Conservation (phyloP, 345 rosid genomes). For the Salix arbutifolia region DNA sequence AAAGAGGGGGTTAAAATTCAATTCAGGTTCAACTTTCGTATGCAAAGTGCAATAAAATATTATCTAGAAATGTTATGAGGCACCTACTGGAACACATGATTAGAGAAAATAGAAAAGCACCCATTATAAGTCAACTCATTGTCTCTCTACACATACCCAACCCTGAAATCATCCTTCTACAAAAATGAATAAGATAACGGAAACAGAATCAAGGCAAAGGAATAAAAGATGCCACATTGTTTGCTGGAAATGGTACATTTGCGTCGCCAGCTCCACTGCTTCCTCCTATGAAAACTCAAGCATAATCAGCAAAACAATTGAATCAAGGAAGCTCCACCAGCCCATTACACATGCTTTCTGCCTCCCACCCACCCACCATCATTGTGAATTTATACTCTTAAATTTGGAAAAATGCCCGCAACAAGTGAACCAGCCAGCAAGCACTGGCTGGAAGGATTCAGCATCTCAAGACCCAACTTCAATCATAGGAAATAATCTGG, state of each 20-base stretch:
- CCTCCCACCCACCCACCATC: conserved; percentile 10
- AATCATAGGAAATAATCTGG: conserved; percentile 76
- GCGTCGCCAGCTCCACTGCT: conserved; percentile 23
- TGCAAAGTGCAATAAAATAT: background rate
- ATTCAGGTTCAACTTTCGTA: background rate
- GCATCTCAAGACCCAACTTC: background rate
- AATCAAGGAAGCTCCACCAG: conserved; percentile 21
- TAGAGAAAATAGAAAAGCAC: conserved; percentile 7
- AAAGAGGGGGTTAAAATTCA: background rate
- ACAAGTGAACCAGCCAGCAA: conserved; percentile 5
- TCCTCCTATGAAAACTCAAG: conserved; percentile 9
- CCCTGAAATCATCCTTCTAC: conserved; percentile 27
- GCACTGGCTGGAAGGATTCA: conserved; percentile 8
- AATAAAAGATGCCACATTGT: conserved; percentile 19
- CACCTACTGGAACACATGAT: background rate
- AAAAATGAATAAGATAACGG: conserved; percentile 1
- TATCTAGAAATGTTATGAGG: background rate
- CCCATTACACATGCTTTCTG: conserved; percentile 11
- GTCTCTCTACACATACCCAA: conserved; percentile 32
- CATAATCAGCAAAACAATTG: conserved; percentile 11
- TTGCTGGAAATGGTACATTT: conserved; percentile 29
- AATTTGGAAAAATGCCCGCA: conserved; percentile 20
- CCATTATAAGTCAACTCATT: conserved; percentile 22
- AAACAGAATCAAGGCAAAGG: conserved; percentile 7
- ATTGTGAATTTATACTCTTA: conserved; percentile 6